These are phyloP conservation scores for Senna tora DNA, from an alignment of 306 rosid genomes.

Conservation along the genomic window DNA sequence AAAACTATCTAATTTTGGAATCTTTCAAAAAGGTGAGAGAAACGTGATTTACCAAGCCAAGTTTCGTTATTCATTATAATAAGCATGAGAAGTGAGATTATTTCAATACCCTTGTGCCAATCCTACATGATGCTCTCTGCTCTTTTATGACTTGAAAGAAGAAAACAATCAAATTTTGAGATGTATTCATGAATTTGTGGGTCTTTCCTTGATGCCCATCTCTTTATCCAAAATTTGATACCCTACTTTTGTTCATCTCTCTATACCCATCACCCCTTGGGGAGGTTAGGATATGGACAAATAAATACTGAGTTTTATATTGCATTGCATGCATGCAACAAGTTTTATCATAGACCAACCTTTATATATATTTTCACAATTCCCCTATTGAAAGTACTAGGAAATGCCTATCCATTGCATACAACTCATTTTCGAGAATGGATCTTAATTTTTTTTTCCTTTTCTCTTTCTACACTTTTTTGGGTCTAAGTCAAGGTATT, in stretches of 20 bases:
- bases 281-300: conserved; percentile 44
- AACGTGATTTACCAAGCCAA: too few species aligned
- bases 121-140: neutral
- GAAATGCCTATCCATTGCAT: neutral
- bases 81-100: conserved; percentile 1
- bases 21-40: too few species aligned
- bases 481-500: too few species aligned
- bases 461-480: too few species aligned
- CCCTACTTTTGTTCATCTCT: conserved; percentile 1
- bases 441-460: too few species aligned
- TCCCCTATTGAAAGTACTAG: conserved; percentile 36
- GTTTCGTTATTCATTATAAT: neutral
- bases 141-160: neutral
- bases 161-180: neutral
- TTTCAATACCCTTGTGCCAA: neutral
- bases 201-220: conserved; percentile 31
- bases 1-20: too few species aligned
- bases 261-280: conserved; percentile 19
- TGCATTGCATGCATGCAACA: too few species aligned
- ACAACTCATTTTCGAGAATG: too few species aligned
- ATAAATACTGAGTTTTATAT: conserved; percentile 25
- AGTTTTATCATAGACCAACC: too few species aligned
- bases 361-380: neutral
- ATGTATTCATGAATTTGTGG: neutral
- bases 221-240: conserved; percentile 11